Conservation (phyloP, 352 stramenopile species). For the Globisporangium okanoganense region DNA sequence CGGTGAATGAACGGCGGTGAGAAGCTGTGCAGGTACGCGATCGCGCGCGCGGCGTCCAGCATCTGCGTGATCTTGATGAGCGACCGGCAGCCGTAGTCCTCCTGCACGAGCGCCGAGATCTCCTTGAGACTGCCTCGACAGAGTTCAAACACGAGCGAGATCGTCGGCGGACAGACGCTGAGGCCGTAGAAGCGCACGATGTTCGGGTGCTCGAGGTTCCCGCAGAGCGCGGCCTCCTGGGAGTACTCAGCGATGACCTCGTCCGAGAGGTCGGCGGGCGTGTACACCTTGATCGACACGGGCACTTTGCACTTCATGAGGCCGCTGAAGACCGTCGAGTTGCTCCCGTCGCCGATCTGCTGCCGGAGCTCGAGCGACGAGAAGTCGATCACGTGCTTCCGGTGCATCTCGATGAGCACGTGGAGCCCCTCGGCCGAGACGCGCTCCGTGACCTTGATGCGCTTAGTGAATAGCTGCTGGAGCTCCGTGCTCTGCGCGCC, state of each 20-base stretch:
- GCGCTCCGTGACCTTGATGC: constrained; percentile 38
- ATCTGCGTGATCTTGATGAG: constrained; percentile 59
- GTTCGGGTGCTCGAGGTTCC: constrained; percentile 57
- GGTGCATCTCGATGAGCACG: constrained; percentile 69
- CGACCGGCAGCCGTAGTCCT: constrained; percentile 43
- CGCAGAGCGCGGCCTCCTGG: constrained; percentile 52
- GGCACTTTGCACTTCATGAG: constrained; percentile 36
- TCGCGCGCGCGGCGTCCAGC: constrained; percentile 53
- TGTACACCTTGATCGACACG: constrained; percentile 72
- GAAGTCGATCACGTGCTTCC: constrained; percentile 73
- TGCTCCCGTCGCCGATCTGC: constrained; percentile 44
- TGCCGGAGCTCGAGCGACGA: constrained; percentile 50
- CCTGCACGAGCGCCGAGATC: constrained; percentile 26
- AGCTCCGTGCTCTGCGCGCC: constrained; percentile 32
- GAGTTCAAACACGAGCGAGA: constrained; percentile 68
- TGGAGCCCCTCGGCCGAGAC: constrained; percentile 60
- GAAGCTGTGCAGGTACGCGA: constrained; percentile 76
- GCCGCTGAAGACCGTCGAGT: constrained; percentile 45
- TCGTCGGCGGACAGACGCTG: constrained; percentile 58
- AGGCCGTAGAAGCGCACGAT: constrained; percentile 58
- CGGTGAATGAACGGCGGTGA: constrained; percentile 67
- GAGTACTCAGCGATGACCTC: constrained; percentile 52
- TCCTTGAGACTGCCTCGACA: constrained; percentile 57
- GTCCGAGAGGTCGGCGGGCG: constrained; percentile 50
- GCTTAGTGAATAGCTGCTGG: constrained; percentile 39